A percentile compares a stretch with the other conserved stretches of the same genome.
These are phyloP conservation scores for Gossypium raimondii DNA, from an alignment of 345 rosid genomes.

Conservation along the genomic window DNA sequence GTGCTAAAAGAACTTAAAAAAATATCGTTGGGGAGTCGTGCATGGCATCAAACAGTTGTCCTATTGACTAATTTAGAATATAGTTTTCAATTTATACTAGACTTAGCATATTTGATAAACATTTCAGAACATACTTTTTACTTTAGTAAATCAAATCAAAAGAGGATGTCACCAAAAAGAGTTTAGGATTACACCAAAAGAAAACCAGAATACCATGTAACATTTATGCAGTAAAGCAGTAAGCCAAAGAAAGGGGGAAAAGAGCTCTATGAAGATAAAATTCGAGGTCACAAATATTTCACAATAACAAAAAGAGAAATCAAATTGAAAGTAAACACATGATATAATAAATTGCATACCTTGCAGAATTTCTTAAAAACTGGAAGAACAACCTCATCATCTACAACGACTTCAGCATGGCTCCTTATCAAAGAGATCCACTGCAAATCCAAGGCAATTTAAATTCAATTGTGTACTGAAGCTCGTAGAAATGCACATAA, in stretches of 20 bases:
- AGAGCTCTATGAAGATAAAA: background rate
- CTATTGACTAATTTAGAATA: background rate
- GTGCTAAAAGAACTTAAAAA: background rate
- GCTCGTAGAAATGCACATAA: background rate
- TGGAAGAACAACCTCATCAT: conserved; percentile 61
- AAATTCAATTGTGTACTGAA: conserved; percentile 2
- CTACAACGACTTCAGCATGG: conserved; percentile 68
- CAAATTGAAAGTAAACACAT: conserved; percentile 1
- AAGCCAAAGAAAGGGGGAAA: background rate
- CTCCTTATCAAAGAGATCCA: conserved; percentile 76
- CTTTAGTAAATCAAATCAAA: background rate
- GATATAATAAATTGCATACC: conserved; percentile 35
- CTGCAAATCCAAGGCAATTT: conserved; percentile 38
- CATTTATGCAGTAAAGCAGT: background rate
- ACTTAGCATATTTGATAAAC: background rate
- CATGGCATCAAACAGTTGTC: background rate
- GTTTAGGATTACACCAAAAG: background rate
- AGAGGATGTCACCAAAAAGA: background rate
- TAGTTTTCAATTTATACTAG: background rate
- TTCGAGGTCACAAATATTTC: background rate
- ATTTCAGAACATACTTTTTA: background rate
- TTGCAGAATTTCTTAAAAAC: conserved; percentile 72
- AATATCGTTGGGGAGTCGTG: background rate
- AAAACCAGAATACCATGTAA: background rate
- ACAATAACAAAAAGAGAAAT: background rate